Evolutionary conservation across 805 yeast genomes (phyloP).

Genomic region (Yarrowia osloensis): DNA sequence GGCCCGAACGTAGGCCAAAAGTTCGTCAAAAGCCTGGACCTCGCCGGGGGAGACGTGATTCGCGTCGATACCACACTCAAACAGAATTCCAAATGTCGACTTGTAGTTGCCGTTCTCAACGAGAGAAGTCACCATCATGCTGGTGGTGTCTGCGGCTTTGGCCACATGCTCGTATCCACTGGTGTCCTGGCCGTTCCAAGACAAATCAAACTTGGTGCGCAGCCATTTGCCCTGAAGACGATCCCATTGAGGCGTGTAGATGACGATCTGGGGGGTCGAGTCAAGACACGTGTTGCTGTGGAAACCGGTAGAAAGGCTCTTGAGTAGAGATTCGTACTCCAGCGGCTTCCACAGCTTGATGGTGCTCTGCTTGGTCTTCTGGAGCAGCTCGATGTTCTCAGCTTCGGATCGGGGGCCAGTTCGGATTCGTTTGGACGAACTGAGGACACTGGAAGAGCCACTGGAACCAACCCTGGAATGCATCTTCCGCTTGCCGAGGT

Average conservation of each 20-base stretch:
- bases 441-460: constrained; percentile 26
- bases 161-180: constrained; percentile 16
- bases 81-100: not conserved
- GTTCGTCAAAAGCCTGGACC: constrained; percentile 1
- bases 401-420: constrained; percentile 4
- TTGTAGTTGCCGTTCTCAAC: constrained; percentile 7
- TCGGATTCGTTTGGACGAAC: not conserved
- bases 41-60: not conserved
- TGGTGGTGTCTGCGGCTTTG: not conserved
- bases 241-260: constrained; percentile 48
- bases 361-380: constrained; percentile 12
- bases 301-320: not conserved
- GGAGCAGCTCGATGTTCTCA: constrained; percentile 3
- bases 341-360: constrained; percentile 28
- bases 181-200: constrained; percentile 39
- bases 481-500: constrained; percentile 41
- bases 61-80: constrained; percentile 21
- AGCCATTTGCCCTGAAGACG: constrained; percentile 53
- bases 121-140: not conserved
- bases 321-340: constrained; percentile 30
- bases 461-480: not conserved
- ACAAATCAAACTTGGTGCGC: constrained; percentile 48
- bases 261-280: constrained; percentile 34
- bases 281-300: not conserved
- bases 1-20: not conserved